Conservation (phyloP, 2,329 filamentous ascomycete species). For the Coniochaeta sp. region DNA sequence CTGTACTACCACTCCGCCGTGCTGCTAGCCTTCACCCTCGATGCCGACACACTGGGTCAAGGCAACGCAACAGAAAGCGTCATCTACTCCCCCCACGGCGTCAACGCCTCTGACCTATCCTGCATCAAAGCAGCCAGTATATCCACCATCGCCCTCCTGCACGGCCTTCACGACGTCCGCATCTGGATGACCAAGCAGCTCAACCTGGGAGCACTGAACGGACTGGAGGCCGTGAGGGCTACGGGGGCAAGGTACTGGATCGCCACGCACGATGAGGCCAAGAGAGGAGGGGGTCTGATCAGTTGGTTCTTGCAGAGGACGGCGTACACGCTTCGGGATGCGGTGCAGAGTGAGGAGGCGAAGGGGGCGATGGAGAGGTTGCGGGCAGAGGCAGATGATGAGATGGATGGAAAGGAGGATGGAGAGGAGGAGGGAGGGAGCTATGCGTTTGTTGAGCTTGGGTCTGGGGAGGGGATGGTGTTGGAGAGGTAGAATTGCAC, state of each 20-base stretch:
- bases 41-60: slow-evolving; percentile 7
- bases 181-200: slow-evolving; percentile 44
- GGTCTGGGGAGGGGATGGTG: slow-evolving; percentile 48
- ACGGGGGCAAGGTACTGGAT: slow-evolving; percentile 56
- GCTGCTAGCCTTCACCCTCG: slow-evolving; percentile 43
- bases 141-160: slow-evolving; percentile 50
- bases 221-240: slow-evolving; percentile 44
- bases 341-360: slow-evolving; percentile 24
- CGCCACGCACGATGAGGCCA: slow-evolving; percentile 58
- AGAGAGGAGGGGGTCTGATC: slow-evolving; percentile 50
- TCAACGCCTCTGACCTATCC: slow-evolving; percentile 37
- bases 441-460: slow-evolving; percentile 43
- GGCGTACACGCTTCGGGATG: slow-evolving; percentile 34
- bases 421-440: slow-evolving; percentile 19
- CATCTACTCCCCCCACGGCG: slow-evolving; percentile 59
- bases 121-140: slow-evolving; percentile 36
- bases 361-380: slow-evolving; percentile 10
- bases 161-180: slow-evolving; percentile 58
- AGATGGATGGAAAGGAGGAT: slow-evolving; percentile 14
- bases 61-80: slow-evolving; percentile 39
- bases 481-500: slow-evolving; percentile 24
- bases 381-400: slow-evolving; percentile 15
- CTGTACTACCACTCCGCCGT: slow-evolving; percentile 58
- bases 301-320: slow-evolving; percentile 40
- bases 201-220: slow-evolving; percentile 58